Conservation (phyloP, 306 rosid species). For the Pueraria montana region DNA sequence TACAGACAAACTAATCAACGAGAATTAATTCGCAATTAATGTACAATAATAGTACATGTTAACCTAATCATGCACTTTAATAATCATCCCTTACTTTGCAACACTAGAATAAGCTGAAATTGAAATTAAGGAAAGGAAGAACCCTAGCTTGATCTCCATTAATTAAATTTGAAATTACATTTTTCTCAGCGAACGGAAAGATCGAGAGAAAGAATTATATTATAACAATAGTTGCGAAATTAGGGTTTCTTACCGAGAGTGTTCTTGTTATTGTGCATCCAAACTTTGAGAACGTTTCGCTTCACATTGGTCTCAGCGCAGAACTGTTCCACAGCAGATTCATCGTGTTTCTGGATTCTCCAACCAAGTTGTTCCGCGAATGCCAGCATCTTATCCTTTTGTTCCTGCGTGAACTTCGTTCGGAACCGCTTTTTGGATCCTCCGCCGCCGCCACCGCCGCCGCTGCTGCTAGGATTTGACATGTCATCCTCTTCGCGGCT, state of each 20-base stretch:
- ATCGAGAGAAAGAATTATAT: neutral
- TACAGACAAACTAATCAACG: neutral
- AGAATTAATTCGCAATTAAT: conserved; percentile 35
- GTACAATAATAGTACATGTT: neutral
- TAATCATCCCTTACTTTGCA: neutral
- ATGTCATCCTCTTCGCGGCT: conserved; percentile 75
- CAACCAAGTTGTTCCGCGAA: conserved; percentile 85
- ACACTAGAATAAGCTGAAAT: conserved; percentile 7
- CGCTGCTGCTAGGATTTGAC: conserved; percentile 88
- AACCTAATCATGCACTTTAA: conserved; percentile 13
- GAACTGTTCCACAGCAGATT: conserved; percentile 78
- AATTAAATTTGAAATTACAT: conserved; percentile 39
- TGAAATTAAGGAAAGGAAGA: conserved; percentile 33
- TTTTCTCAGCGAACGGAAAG: neutral
- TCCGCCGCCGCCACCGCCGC: conserved; percentile 73
- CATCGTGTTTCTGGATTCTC: conserved; percentile 94
- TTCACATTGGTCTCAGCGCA: conserved; percentile 68
- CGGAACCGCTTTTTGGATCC: conserved; percentile 70
- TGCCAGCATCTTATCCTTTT: conserved; percentile 84
- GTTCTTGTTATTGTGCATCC: conserved; percentile 99
- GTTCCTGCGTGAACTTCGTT: conserved; percentile 83
- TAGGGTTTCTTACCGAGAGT: conserved; percentile 94
- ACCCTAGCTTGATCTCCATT: conserved; percentile 53
- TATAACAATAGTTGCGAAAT: neutral
- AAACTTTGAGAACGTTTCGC: conserved; percentile 83